These are phyloP conservation scores for Amoeboaphelidium protococcarum DNA, from an alignment of 371 early-diverging fungal species.

Conservation along the genomic window DNA sequence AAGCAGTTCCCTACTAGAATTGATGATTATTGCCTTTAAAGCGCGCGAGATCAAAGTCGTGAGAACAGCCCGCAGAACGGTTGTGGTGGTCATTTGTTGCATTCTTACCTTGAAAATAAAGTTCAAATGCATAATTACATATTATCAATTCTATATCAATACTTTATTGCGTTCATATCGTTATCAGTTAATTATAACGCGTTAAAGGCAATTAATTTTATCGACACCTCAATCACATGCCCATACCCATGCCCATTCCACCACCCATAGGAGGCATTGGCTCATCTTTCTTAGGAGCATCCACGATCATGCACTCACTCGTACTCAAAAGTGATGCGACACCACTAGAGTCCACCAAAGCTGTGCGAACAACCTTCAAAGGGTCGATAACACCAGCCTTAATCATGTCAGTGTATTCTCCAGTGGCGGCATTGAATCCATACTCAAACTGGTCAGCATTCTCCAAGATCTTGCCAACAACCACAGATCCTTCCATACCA, in stretches of 20 bases:
- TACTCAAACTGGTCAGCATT: slow-evolving; percentile 9
- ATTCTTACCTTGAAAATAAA: no score
- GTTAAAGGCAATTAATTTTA: no score
- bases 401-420: slow-evolving; percentile 82
- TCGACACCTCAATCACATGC: no score
- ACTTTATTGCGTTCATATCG: no score
- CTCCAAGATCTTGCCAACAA: slow-evolving; percentile 78
- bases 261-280: slow-evolving; percentile 12
- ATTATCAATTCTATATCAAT: no score
- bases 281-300: slow-evolving; percentile 51
- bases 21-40: no score
- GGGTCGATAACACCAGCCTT: slow-evolving; percentile 86
- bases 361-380: slow-evolving; percentile 90
- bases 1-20: no score
- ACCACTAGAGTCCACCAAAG: slow-evolving; percentile 76
- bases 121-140: no score
- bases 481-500: slow-evolving; percentile 82
- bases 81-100: no score
- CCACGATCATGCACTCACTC: slow-evolving; percentile 85
- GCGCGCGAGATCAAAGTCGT: no score
- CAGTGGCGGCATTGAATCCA: slow-evolving; percentile 66
- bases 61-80: no score
- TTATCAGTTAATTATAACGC: no score
- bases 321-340: slow-evolving; percentile 87
- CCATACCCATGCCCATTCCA: slow-evolving; percentile 38